Evolutionary conservation across 441 rosid genomes (phyloP), one percentile per base, ranked within the genome.

Genomic region (Omphalea diandra): DNA sequence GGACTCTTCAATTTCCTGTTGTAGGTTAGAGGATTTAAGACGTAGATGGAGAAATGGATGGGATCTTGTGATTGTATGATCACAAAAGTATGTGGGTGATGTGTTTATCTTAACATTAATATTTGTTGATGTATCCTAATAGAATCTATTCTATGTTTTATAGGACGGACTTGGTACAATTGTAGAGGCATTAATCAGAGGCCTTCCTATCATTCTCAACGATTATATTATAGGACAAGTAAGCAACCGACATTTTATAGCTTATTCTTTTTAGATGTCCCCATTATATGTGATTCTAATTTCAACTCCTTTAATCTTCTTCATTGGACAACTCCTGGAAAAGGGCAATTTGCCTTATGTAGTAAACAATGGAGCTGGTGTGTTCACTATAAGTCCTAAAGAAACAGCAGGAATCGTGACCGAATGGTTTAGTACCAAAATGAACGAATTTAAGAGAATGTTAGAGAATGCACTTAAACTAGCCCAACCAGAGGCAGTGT

Each of bases 111-210:
- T 50, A 10, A 52, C 22, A 17, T 17, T 44, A 44, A 22, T 53
- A 2, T 55, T 55, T 49, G 49, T 10, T 20, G 18, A 29, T 26
- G 35, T 29, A 57, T 46, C 33, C 54, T 70, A 29, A 80, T 17
- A 22, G 52, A 58, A 35, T 63, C 20, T 24, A 7, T 14, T 36
- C 27, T 20, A 15, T 63, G 53, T 53, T 29, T 24, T 44, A 58
- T 75, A 94, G 99, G 99, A 98, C 6, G 99, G 99, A 74, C 99
- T 97, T 0, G 99, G 99, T 55, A 95, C 98, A 33, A 93, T 95
- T 18, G 89, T 98, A 9, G 99, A 95, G 76, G 95, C 99, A 60
- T 80, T 95, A 79, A 92, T 95, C 24, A 77, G 89, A 60, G 96
- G 95, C 46, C 97, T 95, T 49, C 97, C 98, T 4, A 92, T 95